A percentile compares a stretch with the other conserved stretches of the same genome.
phyloP scores from a whole-genome alignment of 2,329 filamentous ascomycete species.

The Harringtonia lauricola region DNA sequence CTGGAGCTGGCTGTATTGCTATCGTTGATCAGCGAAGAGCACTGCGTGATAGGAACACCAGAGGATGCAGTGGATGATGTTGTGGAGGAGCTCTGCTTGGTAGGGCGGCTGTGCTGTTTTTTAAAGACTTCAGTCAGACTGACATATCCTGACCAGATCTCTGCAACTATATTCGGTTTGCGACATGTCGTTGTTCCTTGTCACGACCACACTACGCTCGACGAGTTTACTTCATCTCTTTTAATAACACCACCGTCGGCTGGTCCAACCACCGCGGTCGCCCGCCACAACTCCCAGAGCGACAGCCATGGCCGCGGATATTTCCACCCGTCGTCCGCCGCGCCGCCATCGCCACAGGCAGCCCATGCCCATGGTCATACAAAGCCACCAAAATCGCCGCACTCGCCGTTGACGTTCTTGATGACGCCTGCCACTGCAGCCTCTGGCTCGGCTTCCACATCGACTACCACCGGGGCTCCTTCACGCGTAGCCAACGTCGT shows the following conservation, averaged over 20 bases:
- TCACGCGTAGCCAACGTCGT: slow-evolving; percentile 64
- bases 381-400: background rate
- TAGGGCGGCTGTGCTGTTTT: slow-evolving; percentile 21
- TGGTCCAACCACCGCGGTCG: slow-evolving; percentile 5
- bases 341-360: too few species aligned
- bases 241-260: slow-evolving; percentile 30
- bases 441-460: slow-evolving; percentile 12
- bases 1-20: slow-evolving; percentile 79
- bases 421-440: slow-evolving; percentile 1
- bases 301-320: slow-evolving; percentile 6
- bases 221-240: slow-evolving; percentile 68
- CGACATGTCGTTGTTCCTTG: slow-evolving; percentile 62
- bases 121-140: background rate
- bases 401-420: background rate
- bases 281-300: slow-evolving; percentile 4
- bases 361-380: background rate
- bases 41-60: slow-evolving; percentile 77
- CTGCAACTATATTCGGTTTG: slow-evolving; percentile 61
- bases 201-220: slow-evolving; percentile 59
- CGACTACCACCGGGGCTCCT: slow-evolving; percentile 2
- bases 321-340: slow-evolving; percentile 10
- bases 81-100: slow-evolving; percentile 62
- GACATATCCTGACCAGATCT: slow-evolving; percentile 35
- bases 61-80: slow-evolving; percentile 51
- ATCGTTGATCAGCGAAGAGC: slow-evolving; percentile 69